Evolutionary conservation across 768 basidiomycete genomes (phyloP), one percentile per base, ranked within the genome.

Genomic region (Rickenella mellea): DNA sequence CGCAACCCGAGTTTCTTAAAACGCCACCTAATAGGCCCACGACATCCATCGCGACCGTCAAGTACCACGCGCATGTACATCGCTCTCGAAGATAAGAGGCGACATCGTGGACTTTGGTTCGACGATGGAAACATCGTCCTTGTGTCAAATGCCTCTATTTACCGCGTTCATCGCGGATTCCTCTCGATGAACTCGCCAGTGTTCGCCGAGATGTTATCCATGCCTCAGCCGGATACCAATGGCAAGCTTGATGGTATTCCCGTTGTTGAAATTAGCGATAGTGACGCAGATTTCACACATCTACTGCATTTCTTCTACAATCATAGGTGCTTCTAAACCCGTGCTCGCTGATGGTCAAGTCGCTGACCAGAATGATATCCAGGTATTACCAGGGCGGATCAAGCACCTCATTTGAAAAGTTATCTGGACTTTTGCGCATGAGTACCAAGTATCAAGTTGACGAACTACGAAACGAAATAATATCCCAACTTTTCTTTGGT

Each of bases 401-500:
- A 11, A 30, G 37, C 4, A 44, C 35, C 22, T 40, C 69, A 27
- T 65, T 73, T 25, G 60, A 42, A 14, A 65, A 65, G 40, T 61
- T 70, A 42, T 58, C 66, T 20, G 67, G 67, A 1, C 62, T 69
- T 33, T 55, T 70, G 14, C 58, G 62, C 17, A 61, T 70, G 31
- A 66, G 65, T 52, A 68, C 68, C 2, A 70, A 69, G 50, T 70
- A 70, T 52, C 54, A 63, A 30, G 61, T 70, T 55, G 46, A 49
- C 19, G 49, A 55, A 20, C 51, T 67, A 25, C 60, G 64, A n/a
- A 50, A 57, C 28, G 67, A 67, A 38, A 66, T 63, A 38, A 65
- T 70, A 38, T 41, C 52, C 14, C 53, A 68, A 39, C 63, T 70
- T 6, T 59, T 60, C 21, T 58, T 60, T 28, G 67, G 62, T 41